phyloP scores from a whole-genome alignment of 2,329 filamentous ascomycete species.

The Aspergillus sp. region DNA sequence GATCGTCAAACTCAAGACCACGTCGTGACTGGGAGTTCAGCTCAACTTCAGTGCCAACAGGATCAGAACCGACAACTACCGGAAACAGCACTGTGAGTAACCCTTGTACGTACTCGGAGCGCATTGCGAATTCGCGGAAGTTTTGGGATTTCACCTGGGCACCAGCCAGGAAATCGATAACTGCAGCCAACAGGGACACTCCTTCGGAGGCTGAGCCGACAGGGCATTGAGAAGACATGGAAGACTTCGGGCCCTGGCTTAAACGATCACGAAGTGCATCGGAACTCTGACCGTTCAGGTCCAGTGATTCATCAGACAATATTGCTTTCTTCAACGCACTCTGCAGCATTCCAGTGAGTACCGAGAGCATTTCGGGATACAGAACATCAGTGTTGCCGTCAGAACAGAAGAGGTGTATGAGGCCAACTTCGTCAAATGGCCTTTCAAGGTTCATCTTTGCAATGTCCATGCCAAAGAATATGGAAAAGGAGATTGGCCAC shows the following conservation, averaged over 20 bases:
- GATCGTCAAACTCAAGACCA: conserved; percentile 78
- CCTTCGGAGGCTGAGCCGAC: conserved; percentile 50
- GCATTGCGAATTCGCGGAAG: conserved; percentile 79
- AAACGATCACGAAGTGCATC: conserved; percentile 11
- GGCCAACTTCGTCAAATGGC: conserved; percentile 69
- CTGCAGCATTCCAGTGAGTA: conserved; percentile 84
- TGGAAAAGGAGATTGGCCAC: conserved; percentile 85
- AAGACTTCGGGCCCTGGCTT: conserved; percentile 5
- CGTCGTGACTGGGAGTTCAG: conserved; percentile 83
- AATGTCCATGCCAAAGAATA: conserved; percentile 82
- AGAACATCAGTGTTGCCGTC: conserved; percentile 62
- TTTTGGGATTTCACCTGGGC: conserved; percentile 72
- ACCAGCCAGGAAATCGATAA: conserved; percentile 76
- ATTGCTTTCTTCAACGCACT: conserved; percentile 69
- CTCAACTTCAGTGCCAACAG: conserved; percentile 79
- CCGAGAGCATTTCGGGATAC: conserved; percentile 74
- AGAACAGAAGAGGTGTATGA: conserved; percentile 68
- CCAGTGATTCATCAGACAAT: conserved; percentile 61
- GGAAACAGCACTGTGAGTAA: conserved; percentile 81
- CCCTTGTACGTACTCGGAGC: conserved; percentile 77
- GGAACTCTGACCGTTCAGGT: conserved; percentile 43
- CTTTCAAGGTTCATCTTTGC: conserved; percentile 70
- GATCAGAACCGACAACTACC: conserved; percentile 80
- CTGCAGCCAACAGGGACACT: conserved; percentile 67
- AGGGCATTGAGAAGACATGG: conserved; percentile 15